Conservation (phyloP, 169 alveolate genomes). For the Cryptosporidium ubiquitum region DNA sequence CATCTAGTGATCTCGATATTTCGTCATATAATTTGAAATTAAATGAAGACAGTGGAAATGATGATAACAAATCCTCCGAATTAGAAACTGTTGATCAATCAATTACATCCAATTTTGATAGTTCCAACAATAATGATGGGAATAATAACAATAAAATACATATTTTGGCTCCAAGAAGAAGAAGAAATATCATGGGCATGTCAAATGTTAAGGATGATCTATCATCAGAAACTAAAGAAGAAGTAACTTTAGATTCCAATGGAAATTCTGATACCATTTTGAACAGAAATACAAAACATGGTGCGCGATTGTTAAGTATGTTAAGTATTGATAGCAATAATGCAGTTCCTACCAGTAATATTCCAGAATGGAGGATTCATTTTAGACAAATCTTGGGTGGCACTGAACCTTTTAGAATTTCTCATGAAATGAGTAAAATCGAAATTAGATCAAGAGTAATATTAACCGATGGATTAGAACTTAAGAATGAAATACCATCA, state of each 20-base stretch:
- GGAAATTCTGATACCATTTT: slow-evolving; percentile 13
- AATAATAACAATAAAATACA: not conserved
- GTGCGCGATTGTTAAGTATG: not conserved
- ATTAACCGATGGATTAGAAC: slow-evolving; percentile 12
- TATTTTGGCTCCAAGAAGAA: slow-evolving; percentile 32
- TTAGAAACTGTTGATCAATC: not conserved
- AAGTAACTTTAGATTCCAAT: not conserved
- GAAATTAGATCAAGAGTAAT: slow-evolving; percentile 35
- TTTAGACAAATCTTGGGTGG: slow-evolving; percentile 63
- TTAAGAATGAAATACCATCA: slow-evolving; percentile 28
- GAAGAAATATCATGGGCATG: not conserved
- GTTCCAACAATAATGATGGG: not conserved
- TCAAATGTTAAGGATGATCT: not conserved
- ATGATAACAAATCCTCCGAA: not conserved
- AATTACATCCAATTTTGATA: not conserved
- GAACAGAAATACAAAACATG: slow-evolving; percentile 8
- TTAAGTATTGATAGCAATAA: slow-evolving; percentile 2
- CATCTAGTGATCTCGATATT: slow-evolving; percentile 42
- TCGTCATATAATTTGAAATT: slow-evolving; percentile 21
- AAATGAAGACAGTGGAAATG: not conserved
- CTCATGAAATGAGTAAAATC: slow-evolving; percentile 24
- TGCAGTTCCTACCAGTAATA: not conserved
- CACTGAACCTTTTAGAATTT: slow-evolving; percentile 40
- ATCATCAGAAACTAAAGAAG: not conserved
- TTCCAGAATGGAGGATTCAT: slow-evolving; percentile 71